These are phyloP conservation scores for Fragilaria crotonensis DNA, from an alignment of 108 stramenopile species.

Conservation along the genomic window DNA sequence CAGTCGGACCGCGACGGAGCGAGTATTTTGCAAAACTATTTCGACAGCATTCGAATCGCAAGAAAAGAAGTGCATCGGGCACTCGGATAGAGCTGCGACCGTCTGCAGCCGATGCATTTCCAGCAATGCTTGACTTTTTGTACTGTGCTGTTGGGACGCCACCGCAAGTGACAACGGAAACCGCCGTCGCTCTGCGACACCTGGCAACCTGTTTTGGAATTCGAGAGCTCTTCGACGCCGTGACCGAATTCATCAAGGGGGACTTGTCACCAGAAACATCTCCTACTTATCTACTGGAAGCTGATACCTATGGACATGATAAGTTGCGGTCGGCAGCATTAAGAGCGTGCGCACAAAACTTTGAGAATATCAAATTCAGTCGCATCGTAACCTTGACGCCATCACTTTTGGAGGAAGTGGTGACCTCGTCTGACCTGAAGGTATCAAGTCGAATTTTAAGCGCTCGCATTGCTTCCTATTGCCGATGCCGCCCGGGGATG, in stretches of 20 bases:
- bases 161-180: conserved; percentile 8
- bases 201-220: conserved; percentile 19
- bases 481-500: conserved; percentile 12
- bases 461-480: conserved; percentile 11
- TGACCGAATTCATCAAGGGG: conserved; percentile 7
- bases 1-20: conserved; percentile 23
- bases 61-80: background rate
- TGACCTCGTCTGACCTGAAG: conserved; percentile 1
- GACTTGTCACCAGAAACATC: conserved; percentile 7
- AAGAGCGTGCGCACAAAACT: conserved; percentile 1
- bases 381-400: conserved; percentile 8
- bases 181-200: conserved; percentile 14
- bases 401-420: background rate
- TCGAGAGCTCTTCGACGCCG: conserved; percentile 6
- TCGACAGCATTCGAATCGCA: conserved; percentile 1
- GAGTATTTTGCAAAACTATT: conserved; percentile 36
- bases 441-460: conserved; percentile 2
- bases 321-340: background rate
- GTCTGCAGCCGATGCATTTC: conserved; percentile 25
- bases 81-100: conserved; percentile 16
- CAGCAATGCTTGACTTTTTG: conserved; percentile 23
- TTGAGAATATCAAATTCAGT: conserved; percentile 10
- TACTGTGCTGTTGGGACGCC: conserved; percentile 14
- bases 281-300: conserved; percentile 8
- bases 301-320: conserved; percentile 5